These are phyloP conservation scores for Quercus parvula DNA, from an alignment of 306 rosid species.

Conservation along the genomic window DNA sequence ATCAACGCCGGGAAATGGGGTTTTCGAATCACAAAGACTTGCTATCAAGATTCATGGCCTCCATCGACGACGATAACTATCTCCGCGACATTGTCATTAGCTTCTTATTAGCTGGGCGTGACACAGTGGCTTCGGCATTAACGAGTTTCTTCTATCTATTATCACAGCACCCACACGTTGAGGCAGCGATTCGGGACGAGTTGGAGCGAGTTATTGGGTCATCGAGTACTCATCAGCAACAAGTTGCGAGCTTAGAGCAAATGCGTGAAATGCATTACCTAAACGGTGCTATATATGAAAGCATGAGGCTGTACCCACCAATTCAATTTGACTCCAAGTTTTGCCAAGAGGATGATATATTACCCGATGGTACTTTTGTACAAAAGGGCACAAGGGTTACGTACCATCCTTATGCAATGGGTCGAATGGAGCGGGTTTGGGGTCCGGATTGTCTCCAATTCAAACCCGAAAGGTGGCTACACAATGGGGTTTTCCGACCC, in stretches of 20 bases:
- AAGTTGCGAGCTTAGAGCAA: slow-evolving; percentile 31
- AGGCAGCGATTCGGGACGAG: slow-evolving; percentile 44
- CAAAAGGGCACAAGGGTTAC: slow-evolving; percentile 69
- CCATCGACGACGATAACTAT: slow-evolving; percentile 48
- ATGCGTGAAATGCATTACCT: slow-evolving; percentile 62
- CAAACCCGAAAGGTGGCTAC: slow-evolving; percentile 79
- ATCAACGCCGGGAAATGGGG: slow-evolving; percentile 33
- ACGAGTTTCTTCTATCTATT: slow-evolving; percentile 61
- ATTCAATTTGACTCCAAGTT: slow-evolving; percentile 85
- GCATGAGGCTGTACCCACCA: slow-evolving; percentile 83
- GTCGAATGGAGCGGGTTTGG: slow-evolving; percentile 85
- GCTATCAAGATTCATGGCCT: slow-evolving; percentile 71
- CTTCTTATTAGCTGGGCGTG: slow-evolving; percentile 84
- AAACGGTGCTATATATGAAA: slow-evolving; percentile 65
- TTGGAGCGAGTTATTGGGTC: slow-evolving; percentile 41
- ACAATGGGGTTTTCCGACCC: slow-evolving; percentile 38
- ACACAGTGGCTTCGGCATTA: slow-evolving; percentile 65
- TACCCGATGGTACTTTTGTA: slow-evolving; percentile 82
- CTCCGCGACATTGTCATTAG: slow-evolving; percentile 76
- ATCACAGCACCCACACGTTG: slow-evolving; percentile 47
- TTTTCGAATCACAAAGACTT: slow-evolving; percentile 40
- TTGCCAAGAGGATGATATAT: slow-evolving; percentile 60
- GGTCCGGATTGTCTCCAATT: slow-evolving; percentile 63
- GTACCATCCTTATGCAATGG: slow-evolving; percentile 92
- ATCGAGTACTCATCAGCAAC: not conserved